phyloP scores from a whole-genome alignment of 352 stramenopile genomes.

The Globisporangium acanthophoron region DNA sequence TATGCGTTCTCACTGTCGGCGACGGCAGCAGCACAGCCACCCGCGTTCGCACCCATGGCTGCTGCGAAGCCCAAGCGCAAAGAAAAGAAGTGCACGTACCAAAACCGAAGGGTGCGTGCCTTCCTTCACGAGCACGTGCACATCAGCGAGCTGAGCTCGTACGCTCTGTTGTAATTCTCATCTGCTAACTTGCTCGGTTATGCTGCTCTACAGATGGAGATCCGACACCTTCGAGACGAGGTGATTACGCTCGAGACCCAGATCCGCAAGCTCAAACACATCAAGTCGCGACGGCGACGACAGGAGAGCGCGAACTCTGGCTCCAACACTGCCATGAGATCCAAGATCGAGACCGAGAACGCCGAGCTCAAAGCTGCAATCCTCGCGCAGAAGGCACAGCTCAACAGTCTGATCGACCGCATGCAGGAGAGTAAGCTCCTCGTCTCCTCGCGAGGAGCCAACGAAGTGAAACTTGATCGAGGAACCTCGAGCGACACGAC shows the following conservation, averaged over 20 bases:
- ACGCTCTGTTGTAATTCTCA: background rate
- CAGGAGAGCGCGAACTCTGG: background rate
- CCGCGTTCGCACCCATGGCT: background rate
- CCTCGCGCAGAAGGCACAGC: slow-evolving; percentile 9
- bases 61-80: background rate
- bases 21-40: background rate
- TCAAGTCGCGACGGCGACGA: background rate
- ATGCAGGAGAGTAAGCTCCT: slow-evolving; percentile 8
- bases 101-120: slow-evolving; percentile 8
- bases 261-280: slow-evolving; percentile 11
- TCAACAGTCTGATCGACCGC: slow-evolving; percentile 10
- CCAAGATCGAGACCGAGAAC: slow-evolving; percentile 3
- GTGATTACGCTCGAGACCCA: slow-evolving; percentile 10
- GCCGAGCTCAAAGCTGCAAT: slow-evolving; percentile 13
- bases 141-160: too few species aligned
- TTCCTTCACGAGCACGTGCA: background rate
- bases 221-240: slow-evolving; percentile 11
- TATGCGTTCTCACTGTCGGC: background rate
- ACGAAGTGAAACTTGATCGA: too few species aligned
- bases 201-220: slow-evolving; percentile 3
- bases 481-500: too few species aligned
- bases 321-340: background rate
- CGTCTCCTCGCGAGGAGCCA: background rate
- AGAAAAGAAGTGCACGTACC: slow-evolving; percentile 14
- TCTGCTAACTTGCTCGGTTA: background rate